phyloP scores from a whole-genome alignment of 1,139 yeast genomes.

The Yamadazyma blattariae region DNA sequence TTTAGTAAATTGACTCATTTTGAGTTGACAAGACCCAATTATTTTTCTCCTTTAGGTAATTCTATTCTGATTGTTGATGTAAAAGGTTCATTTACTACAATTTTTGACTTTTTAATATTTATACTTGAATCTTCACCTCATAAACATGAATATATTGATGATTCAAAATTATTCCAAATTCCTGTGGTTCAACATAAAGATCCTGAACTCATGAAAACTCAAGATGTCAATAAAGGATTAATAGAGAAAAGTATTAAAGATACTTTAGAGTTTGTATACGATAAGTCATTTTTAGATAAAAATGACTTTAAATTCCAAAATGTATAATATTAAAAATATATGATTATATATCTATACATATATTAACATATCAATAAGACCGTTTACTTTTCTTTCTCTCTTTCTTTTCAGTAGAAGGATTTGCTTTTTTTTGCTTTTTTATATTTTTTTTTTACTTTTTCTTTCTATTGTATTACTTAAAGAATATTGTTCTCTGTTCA shows the following conservation, averaged over 20 bases:
- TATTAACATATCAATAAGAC: neutral
- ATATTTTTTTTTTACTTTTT: neutral
- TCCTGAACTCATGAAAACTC: slow-evolving; percentile 22
- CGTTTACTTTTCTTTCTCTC: neutral
- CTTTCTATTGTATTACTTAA: neutral
- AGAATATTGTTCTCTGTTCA: neutral
- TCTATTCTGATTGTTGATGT: slow-evolving; percentile 11
- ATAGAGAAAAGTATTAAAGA: slow-evolving; percentile 14
- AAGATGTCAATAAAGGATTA: slow-evolving; percentile 17
- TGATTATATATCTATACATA: neutral
- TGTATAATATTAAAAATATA: slow-evolving; percentile 1
- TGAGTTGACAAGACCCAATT: slow-evolving; percentile 9
- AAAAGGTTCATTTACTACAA: slow-evolving; percentile 8
- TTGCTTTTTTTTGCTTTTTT: neutral
- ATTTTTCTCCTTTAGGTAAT: slow-evolving; percentile 6
- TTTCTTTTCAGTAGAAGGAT: neutral
- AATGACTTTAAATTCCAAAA: slow-evolving; percentile 2
- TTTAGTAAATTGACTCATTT: slow-evolving; percentile 19
- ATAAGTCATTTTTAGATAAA: slow-evolving; percentile 9
- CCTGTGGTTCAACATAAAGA: slow-evolving; percentile 26
- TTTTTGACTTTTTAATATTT: slow-evolving; percentile 13
- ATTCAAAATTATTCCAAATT: slow-evolving; percentile 14
- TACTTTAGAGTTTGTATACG: slow-evolving; percentile 14
- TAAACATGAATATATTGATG: slow-evolving; percentile 13
- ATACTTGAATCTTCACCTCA: slow-evolving; percentile 9